Conservation (phyloP, 2,329 filamentous ascomycete species). For the Colletotrichum sidae region DNA sequence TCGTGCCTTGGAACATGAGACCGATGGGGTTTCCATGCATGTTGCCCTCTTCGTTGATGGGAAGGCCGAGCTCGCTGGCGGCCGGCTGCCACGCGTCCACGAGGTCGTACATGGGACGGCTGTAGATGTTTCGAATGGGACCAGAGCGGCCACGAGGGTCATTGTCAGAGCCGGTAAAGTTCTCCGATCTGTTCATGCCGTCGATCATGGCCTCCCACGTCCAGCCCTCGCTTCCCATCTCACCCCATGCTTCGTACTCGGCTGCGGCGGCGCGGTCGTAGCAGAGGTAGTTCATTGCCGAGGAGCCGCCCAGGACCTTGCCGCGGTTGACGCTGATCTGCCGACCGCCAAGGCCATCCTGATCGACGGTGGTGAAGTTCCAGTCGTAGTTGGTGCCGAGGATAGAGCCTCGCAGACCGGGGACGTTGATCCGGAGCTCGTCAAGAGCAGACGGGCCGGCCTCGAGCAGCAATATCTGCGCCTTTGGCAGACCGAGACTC, state of each 20-base stretch:
- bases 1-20: conserved; percentile 61
- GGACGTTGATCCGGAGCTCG: conserved; percentile 44
- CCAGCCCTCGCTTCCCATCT: conserved; percentile 49
- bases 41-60: conserved; percentile 53
- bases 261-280: conserved; percentile 46
- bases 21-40: conserved; percentile 62
- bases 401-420: conserved; percentile 42
- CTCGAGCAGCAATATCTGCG: conserved; percentile 46
- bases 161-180: conserved; percentile 41
- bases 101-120: conserved; percentile 55
- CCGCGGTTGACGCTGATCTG: conserved; percentile 53
- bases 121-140: conserved; percentile 47
- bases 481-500: conserved; percentile 39
- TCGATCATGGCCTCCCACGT: conserved; percentile 50
- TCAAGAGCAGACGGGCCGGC: conserved; percentile 43
- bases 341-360: conserved; percentile 50
- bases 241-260: conserved; percentile 50
- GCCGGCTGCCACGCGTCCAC: conserved; percentile 58
- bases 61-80: conserved; percentile 55
- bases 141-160: conserved; percentile 38
- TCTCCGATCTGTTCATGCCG: conserved; percentile 46
- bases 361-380: conserved; percentile 54
- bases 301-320: conserved; percentile 59
- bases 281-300: conserved; percentile 56
- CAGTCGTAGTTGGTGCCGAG: conserved; percentile 48